Percentiles rank a stretch among this genome's conserved stretches.
Evolutionary conservation across 192 early-diverging fungal species (phyloP).

Genomic region (Funneliformis geosporum): DNA sequence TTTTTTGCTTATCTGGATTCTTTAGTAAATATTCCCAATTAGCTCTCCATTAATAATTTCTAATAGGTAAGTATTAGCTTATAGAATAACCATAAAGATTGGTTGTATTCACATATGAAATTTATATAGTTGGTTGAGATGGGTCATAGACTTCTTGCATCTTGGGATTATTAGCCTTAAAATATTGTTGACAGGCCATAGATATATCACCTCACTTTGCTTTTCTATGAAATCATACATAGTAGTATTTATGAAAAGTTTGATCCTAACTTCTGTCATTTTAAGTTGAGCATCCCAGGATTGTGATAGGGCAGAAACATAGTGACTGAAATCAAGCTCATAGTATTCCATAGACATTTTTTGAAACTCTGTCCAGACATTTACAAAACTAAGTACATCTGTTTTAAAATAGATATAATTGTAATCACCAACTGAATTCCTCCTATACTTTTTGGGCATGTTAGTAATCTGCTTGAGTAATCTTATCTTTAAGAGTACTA

Average conservation of each 20-base stretch:
- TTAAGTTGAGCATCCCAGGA: slow-evolving; percentile 7
- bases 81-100: slow-evolving; percentile 17
- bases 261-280: slow-evolving; percentile 12
- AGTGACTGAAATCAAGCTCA: neutral
- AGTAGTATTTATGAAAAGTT: neutral
- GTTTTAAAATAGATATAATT: slow-evolving; percentile 17
- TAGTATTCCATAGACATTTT: no score
- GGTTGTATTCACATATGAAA: neutral
- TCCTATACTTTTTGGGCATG: slow-evolving; percentile 1
- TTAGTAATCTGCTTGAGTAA: no score
- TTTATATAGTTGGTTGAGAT: slow-evolving; percentile 3
- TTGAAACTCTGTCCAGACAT: slow-evolving; percentile 11
- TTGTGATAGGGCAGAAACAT: no score
- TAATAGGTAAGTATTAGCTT: slow-evolving; percentile 5
- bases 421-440: slow-evolving; percentile 4
- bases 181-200: neutral
- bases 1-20: neutral
- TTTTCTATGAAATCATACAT: no score
- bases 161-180: no score
- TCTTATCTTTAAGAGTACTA: no score
- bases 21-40: neutral
- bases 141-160: neutral
- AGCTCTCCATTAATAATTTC: neutral
- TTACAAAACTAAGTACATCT: slow-evolving; percentile 7
- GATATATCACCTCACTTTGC: neutral